phyloP scores from a whole-genome alignment of 768 basidiomycete genomes.

The Tylopilus vinaceipallidus region DNA sequence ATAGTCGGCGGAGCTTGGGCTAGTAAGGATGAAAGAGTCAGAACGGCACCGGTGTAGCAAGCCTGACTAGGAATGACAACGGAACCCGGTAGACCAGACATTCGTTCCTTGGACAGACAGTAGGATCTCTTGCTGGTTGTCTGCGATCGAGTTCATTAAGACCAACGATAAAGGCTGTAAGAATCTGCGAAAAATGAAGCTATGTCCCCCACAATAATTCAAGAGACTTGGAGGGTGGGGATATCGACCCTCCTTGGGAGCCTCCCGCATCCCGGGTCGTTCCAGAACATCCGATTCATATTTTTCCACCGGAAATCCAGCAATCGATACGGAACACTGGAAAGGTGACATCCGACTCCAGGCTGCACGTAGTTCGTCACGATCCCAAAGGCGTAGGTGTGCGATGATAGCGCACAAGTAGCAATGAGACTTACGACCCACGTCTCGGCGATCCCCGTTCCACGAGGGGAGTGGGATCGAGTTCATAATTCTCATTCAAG shows the following conservation, averaged over 20 bases:
- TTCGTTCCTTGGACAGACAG: conserved; percentile 53
- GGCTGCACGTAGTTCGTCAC: conserved; percentile 43
- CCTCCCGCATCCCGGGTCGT: conserved; percentile 14
- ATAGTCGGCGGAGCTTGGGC: conserved; percentile 30
- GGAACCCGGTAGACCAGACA: conserved; percentile 41
- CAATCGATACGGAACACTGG: conserved; percentile 27
- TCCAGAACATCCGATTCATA: conserved; percentile 42
- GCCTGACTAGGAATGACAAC: conserved; percentile 32
- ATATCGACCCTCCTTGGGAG: conserved; percentile 37
- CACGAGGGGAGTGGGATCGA: conserved; percentile 48
- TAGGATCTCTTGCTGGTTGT: conserved; percentile 47
- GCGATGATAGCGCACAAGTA: conserved; percentile 45
- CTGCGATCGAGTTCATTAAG: conserved; percentile 59
- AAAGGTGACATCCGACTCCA: conserved; percentile 47
- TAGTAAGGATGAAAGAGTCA: conserved; percentile 37
- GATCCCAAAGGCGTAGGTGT: conserved; percentile 56
- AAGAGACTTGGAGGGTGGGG: conserved; percentile 51
- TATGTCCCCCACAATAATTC: conserved; percentile 38
- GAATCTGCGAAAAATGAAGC: background rate
- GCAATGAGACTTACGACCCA: conserved; percentile 22
- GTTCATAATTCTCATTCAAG: conserved; percentile 48
- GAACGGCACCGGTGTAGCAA: conserved; percentile 40
- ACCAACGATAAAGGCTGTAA: conserved; percentile 37
- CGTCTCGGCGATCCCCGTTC: conserved; percentile 33
- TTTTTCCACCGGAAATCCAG: conserved; percentile 21